phyloP scores from a whole-genome alignment of 345 rosid species.

The Leavenworthia alabamica region DNA sequence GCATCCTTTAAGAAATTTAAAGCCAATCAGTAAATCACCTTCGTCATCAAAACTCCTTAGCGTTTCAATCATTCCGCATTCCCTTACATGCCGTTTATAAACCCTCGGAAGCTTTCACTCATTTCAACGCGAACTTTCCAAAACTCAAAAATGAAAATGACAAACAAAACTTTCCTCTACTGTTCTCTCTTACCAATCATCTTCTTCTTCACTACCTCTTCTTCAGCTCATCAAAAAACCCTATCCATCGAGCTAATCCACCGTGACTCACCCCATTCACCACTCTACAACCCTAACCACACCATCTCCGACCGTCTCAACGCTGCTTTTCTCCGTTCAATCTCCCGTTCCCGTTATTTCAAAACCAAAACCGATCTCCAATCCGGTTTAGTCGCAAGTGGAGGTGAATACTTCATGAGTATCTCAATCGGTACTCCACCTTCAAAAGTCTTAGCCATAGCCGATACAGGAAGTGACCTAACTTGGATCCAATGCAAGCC shows the following conservation, averaged over 20 bases:
- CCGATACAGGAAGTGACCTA: slow-evolving; percentile 33
- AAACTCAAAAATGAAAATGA: slow-evolving; percentile 3
- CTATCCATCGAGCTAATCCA: slow-evolving; percentile 31
- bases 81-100: too few species aligned
- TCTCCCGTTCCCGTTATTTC: slow-evolving; percentile 29
- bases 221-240: neutral
- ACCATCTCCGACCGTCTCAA: slow-evolving; percentile 22
- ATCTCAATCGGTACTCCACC: slow-evolving; percentile 36
- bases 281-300: slow-evolving; percentile 25
- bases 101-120: neutral
- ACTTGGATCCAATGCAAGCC: slow-evolving; percentile 31
- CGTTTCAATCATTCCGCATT: too few species aligned
- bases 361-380: slow-evolving; percentile 20
- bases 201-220: neutral
- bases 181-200: slow-evolving; percentile 5
- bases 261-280: slow-evolving; percentile 32
- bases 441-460: slow-evolving; percentile 8
- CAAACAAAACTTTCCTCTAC: neutral
- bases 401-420: slow-evolving; percentile 27
- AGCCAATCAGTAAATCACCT: too few species aligned
- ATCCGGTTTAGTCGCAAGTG: slow-evolving; percentile 10
- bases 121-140: neutral
- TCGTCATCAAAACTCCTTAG: too few species aligned
- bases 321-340: slow-evolving; percentile 27
- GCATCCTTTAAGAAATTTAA: too few species aligned